Percentiles rank a stretch among this genome's conserved stretches.
Conservation (phyloP, 2,329 filamentous ascomycete genomes). For the Pseudogymnoascus sp. region DNA sequence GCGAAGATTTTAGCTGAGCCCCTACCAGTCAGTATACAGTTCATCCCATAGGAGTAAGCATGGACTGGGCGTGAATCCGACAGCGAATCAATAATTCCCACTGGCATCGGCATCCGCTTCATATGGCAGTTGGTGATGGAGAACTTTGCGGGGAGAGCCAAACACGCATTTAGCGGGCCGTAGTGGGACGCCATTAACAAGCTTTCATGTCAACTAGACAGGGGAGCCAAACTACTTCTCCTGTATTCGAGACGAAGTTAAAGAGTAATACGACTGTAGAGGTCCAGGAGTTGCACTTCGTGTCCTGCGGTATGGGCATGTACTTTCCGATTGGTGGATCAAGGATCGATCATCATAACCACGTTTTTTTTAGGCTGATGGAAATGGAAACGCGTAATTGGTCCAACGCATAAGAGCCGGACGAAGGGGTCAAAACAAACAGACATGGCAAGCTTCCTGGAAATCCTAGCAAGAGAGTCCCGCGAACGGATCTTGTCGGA, state of each 20-base stretch:
- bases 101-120: not conserved
- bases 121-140: not conserved
- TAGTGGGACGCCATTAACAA: not conserved
- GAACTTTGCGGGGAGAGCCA: not conserved
- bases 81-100: not conserved
- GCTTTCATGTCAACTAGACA: not conserved
- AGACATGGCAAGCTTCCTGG: not conserved
- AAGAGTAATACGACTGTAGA: not conserved
- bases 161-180: not conserved
- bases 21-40: not conserved
- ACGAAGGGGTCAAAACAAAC: not conserved
- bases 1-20: not conserved
- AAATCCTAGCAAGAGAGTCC: not conserved
- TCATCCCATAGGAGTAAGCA: not conserved
- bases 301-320: not conserved
- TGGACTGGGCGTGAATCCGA: not conserved
- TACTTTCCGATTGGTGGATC: not conserved
- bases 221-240: not conserved
- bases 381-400: not conserved
- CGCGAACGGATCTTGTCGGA: not conserved
- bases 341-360: not conserved
- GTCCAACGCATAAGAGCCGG: not conserved
- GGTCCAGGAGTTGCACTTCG: not conserved
- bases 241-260: not conserved
- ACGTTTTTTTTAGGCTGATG: not conserved